A percentile compares a stretch with the other conserved stretches of the same genome.
phyloP scores from a whole-genome alignment of 345 rosid species.

The Sapria himalayana region DNA sequence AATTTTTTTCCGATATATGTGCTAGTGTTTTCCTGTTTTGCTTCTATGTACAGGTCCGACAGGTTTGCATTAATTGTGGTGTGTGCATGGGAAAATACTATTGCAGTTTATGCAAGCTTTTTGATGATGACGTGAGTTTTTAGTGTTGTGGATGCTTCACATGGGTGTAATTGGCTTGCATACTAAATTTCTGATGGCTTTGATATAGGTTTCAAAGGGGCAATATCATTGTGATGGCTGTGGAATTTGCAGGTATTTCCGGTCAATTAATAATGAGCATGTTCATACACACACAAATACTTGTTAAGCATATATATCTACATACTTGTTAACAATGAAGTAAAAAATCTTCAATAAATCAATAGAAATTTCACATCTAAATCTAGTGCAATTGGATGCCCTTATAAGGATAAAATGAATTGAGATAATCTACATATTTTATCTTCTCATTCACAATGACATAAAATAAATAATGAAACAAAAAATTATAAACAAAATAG shows the following conservation, averaged over 20 bases:
- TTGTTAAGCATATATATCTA: no score
- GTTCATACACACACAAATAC: no score
- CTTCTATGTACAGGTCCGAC: slow-evolving; percentile 26
- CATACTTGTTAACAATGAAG: no score
- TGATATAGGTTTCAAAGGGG: slow-evolving; percentile 23
- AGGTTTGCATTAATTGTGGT: slow-evolving; percentile 35
- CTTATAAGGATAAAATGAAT: no score
- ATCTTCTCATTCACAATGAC: no score
- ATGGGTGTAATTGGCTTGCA: background rate
- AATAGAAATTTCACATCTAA: no score
- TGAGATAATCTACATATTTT: no score
- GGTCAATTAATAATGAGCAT: no score
- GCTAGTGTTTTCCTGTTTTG: background rate
- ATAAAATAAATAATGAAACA: no score
- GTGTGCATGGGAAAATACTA: slow-evolving; percentile 62
- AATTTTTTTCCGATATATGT: slow-evolving; percentile 1
- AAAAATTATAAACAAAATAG: no score
- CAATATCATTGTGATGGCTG: slow-evolving; percentile 42
- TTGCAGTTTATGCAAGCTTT: slow-evolving; percentile 47
- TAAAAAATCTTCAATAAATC: no score
- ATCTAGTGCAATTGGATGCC: no score
- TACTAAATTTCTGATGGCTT: slow-evolving; percentile 5
- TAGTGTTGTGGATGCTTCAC: background rate
- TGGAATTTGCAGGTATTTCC: slow-evolving; percentile 39
- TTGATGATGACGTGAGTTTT: slow-evolving; percentile 44